Evolutionary conservation across 2,329 filamentous ascomycete genomes (phyloP).

Genomic region (Penicillium fuscoglaucum): DNA sequence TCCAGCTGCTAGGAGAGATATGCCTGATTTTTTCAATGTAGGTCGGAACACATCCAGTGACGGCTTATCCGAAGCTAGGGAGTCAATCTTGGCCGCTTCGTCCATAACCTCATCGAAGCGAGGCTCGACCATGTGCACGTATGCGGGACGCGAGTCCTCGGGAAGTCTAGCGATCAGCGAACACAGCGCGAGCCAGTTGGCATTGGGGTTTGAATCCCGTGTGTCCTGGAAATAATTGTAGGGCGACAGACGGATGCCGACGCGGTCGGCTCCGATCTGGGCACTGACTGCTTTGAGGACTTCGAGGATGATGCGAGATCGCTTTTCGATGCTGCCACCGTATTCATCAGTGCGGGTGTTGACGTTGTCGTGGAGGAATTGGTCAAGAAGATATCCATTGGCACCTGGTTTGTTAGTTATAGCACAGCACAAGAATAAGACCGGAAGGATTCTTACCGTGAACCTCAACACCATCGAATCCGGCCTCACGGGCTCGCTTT

Average conservation of each 20-base stretch:
- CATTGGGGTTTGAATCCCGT: conserved; percentile 47
- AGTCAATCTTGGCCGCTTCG: conserved; percentile 46
- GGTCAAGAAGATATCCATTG: conserved; percentile 66
- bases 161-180: conserved; percentile 42
- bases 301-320: conserved; percentile 55
- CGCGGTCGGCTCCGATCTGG: conserved; percentile 49
- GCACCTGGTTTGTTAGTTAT: conserved; percentile 46
- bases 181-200: conserved; percentile 50
- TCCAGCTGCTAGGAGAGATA: conserved; percentile 39
- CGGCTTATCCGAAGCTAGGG: conserved; percentile 32
- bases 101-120: conserved; percentile 51
- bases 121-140: conserved; percentile 53
- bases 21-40: conserved; percentile 41
- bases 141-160: conserved; percentile 38
- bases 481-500: conserved; percentile 46
- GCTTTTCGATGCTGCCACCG: conserved; percentile 52
- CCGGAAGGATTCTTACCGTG: conserved; percentile 33
- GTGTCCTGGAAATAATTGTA: conserved; percentile 61
- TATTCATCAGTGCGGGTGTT: conserved; percentile 56
- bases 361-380: conserved; percentile 62
- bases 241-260: conserved; percentile 61
- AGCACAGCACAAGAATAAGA: background rate
- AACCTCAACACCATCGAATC: conserved; percentile 53
- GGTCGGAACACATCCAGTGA: conserved; percentile 46
- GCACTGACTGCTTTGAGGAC: conserved; percentile 53